phyloP scores from a whole-genome alignment of 2,329 filamentous ascomycete genomes.

The Aureobasidium sp. region DNA sequence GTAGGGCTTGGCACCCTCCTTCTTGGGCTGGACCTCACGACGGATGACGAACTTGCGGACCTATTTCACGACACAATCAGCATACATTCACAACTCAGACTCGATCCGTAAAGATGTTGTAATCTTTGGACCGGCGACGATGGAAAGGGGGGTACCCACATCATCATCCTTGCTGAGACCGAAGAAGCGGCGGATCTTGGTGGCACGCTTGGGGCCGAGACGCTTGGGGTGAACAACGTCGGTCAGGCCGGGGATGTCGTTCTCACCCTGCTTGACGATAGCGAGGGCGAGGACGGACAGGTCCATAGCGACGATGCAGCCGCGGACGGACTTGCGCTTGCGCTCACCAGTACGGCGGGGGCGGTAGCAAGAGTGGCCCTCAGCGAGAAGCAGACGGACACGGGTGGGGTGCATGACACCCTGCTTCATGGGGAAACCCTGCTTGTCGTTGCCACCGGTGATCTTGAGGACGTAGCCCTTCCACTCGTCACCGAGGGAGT shows the following conservation, averaged over 20 bases:
- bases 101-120: constrained; percentile 31
- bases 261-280: constrained; percentile 97
- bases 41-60: constrained; percentile 99
- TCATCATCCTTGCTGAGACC: constrained; percentile 99
- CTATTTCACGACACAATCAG: constrained; percentile 42
- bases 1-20: constrained; percentile 95
- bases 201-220: constrained; percentile 98
- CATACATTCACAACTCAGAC: constrained; percentile 33
- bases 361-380: constrained; percentile 99
- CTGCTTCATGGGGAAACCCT: constrained; percentile 99
- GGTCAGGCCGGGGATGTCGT: constrained; percentile 90
- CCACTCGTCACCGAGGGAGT: constrained; percentile 97
- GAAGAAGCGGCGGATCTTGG: constrained; percentile 99
- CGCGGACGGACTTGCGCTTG: constrained; percentile 98
- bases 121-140: constrained; percentile 54
- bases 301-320: constrained; percentile 96
- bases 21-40: constrained; percentile 94
- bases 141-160: constrained; percentile 63
- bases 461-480: constrained; percentile 99
- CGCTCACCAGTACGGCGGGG: constrained; percentile 95
- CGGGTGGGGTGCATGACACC: constrained; percentile 97
- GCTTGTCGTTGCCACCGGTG: constrained; percentile 99
- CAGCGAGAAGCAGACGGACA: constrained; percentile 92
- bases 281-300: constrained; percentile 88
- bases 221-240: constrained; percentile 98